Evolutionary conservation across 2,329 filamentous ascomycete genomes (phyloP), one percentile per base, ranked within the genome.

Genomic region (Verticillium dahliae): DNA sequence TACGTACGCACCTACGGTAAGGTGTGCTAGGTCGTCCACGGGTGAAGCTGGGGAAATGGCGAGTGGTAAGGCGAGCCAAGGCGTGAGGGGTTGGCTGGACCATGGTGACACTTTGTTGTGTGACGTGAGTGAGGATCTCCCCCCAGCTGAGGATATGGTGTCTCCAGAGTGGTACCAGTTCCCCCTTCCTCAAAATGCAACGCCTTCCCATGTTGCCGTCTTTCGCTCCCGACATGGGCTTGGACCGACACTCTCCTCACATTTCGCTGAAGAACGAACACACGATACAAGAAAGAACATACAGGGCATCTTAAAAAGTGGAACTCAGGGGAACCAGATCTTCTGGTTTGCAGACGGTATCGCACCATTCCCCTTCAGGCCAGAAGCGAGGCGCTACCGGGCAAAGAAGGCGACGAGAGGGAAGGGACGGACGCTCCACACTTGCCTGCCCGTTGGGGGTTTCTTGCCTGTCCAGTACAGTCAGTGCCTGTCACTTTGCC

Each of bases 301-400:
- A 31, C 27, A 31, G 4, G 27, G 39, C 61, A 62, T 63, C 62
- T 65, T 65, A 65, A 63, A 63, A 65, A 59, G 62, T 65, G 63
- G 63, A 57, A 34, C 45, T 56, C 22, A 63, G 57, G 62, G 62
- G 63, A 62, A 62, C 45, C 45, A 50, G 45, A 50, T 62, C 59
- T 57, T 63, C 63, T 57, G 60, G 63, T 63, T 65, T 65, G 45
- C 45, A 50, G 45, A 15, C n/a, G 45, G 11, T 18, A 50, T 50
- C 18, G 45, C 45, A 22, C 45, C 18, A 50, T 50, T 22, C 45
- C 45, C 18, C 18, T 50, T 50, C 45, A 22, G 45, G 45, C 18
- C 18, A 22, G 45, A 50, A 50, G 45, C 45, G 45, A 50, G 45
- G 45, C 45, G 45, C 45, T 50, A 50, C 45, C 9, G 45, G 13